Conservation (phyloP, 2,329 filamentous ascomycete species). For the Clarireedia sp. region DNA sequence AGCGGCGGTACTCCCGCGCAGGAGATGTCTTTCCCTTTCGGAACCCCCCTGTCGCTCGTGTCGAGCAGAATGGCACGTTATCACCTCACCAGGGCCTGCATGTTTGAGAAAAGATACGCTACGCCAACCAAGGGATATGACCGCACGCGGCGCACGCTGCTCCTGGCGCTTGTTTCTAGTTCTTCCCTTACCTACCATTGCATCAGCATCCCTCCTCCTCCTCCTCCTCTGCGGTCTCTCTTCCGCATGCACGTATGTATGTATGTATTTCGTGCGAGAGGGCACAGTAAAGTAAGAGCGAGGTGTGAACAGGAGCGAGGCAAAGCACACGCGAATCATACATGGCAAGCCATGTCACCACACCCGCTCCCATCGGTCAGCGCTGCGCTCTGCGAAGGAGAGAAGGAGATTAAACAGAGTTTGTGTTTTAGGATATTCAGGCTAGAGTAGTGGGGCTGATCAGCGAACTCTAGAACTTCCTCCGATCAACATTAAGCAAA, state of each 20-base stretch:
- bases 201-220: background rate
- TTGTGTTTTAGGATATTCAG: constrained; percentile 4
- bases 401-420: background rate
- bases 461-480: constrained; percentile 1
- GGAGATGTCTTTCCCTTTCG: too few species aligned
- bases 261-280: background rate
- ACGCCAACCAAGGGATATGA: background rate
- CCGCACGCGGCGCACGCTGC: background rate
- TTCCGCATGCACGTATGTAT: background rate
- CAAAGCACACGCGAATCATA: constrained; percentile 1
- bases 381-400: too few species aligned
- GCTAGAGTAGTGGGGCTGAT: background rate
- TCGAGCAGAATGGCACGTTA: too few species aligned
- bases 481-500: constrained; percentile 6
- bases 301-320: background rate
- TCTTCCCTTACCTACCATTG: background rate
- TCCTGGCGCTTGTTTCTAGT: constrained; percentile 11
- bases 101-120: background rate
- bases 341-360: background rate
- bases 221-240: background rate
- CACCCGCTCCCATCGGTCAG: background rate
- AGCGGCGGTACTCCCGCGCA: too few species aligned
- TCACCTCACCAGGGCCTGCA: too few species aligned
- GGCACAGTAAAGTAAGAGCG: background rate
- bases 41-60: too few species aligned